Evolutionary conservation across 2,329 filamentous ascomycete species (phyloP).

Genomic region (Fonsecaea nubica): DNA sequence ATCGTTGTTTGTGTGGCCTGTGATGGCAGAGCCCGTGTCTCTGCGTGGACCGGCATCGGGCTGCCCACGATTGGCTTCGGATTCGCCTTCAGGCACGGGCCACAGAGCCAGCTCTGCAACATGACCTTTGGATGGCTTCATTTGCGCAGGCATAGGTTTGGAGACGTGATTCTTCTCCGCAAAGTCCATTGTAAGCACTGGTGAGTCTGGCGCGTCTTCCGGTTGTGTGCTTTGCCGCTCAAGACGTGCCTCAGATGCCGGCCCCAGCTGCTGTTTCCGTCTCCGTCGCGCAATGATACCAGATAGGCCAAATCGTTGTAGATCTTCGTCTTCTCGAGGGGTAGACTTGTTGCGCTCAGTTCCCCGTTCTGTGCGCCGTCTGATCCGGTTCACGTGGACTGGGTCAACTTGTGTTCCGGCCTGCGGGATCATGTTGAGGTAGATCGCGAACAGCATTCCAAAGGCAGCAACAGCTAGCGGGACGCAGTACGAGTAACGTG

Average conservation of each 20-base stretch:
- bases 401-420: slow-evolving; percentile 61
- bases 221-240: slow-evolving; percentile 23
- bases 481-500: slow-evolving; percentile 60
- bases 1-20: not conserved
- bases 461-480: slow-evolving; percentile 59
- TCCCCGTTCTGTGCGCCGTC: slow-evolving; percentile 10
- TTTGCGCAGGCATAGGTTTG: slow-evolving; percentile 15
- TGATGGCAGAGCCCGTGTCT: not conserved
- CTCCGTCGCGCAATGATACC: slow-evolving; percentile 32
- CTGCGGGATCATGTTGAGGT: slow-evolving; percentile 57
- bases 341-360: slow-evolving; percentile 6
- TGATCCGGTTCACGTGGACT: slow-evolving; percentile 43
- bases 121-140: slow-evolving; percentile 22
- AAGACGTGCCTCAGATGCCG: slow-evolving; percentile 31
- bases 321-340: slow-evolving; percentile 9
- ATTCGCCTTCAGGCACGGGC: slow-evolving; percentile 16
- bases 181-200: slow-evolving; percentile 24
- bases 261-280: slow-evolving; percentile 23
- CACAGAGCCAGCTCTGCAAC: slow-evolving; percentile 30
- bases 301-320: slow-evolving; percentile 24
- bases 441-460: slow-evolving; percentile 61
- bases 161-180: slow-evolving; percentile 8
- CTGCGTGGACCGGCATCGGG: not conserved
- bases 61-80: slow-evolving; percentile 7
- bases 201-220: slow-evolving; percentile 8